Percentiles rank a stretch among this genome's conserved stretches.
Conservation (phyloP, 331 rosid species). For the Arachis monticola region DNA sequence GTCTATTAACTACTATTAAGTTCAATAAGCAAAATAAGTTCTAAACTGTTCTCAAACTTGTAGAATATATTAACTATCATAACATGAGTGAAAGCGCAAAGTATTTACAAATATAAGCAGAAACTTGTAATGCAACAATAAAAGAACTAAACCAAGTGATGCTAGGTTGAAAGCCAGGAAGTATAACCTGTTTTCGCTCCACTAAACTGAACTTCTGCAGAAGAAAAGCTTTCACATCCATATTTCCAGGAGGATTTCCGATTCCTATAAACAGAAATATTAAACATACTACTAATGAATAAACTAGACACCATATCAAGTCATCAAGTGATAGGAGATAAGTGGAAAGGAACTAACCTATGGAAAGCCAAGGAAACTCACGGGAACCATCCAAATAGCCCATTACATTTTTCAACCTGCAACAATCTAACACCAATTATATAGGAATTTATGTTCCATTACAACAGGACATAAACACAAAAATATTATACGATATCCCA, state of each 20-base stretch:
- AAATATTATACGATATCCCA: neutral
- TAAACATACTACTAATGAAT: too few species aligned
- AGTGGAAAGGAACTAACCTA: too few species aligned
- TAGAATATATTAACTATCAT: slow-evolving; percentile 6
- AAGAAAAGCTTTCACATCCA: too few species aligned
- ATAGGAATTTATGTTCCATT: slow-evolving; percentile 14
- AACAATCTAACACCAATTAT: slow-evolving; percentile 33
- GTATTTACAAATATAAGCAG: slow-evolving; percentile 18
- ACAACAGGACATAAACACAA: neutral
- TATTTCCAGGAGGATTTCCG: too few species aligned
- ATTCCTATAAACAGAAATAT: too few species aligned
- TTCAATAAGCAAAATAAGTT: neutral
- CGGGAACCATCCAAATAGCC: slow-evolving; percentile 23
- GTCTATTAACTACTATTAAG: neutral
- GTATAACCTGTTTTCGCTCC: slow-evolving; percentile 56
- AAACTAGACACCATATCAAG: too few species aligned
- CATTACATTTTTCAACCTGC: slow-evolving; percentile 17
- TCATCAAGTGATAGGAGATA: too few species aligned
- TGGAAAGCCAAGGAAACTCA: too few species aligned
- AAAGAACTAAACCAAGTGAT: slow-evolving; percentile 17
- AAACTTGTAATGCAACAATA: neutral
- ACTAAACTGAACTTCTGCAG: too few species aligned
- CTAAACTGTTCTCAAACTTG: neutral
- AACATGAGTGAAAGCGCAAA: neutral
- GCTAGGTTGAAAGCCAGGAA: slow-evolving; percentile 26